Percentiles rank a stretch among this genome's conserved stretches.
Evolutionary conservation across 768 basidiomycete genomes (phyloP).

Genomic region (Dacryopinax spathularia): DNA sequence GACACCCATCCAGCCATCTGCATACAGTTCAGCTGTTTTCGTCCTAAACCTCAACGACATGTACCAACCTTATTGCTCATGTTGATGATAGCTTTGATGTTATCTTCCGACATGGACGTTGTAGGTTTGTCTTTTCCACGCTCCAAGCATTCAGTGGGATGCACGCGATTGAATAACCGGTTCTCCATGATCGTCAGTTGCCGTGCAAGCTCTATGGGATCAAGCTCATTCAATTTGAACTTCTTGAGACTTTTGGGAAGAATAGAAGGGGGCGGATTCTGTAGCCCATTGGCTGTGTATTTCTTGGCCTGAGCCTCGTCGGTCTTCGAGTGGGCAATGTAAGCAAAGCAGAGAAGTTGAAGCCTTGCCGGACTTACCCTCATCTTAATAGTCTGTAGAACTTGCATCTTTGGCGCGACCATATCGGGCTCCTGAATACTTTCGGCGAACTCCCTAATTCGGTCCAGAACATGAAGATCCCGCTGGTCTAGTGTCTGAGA

Average conservation of each 20-base stretch:
- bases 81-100: slow-evolving; percentile 75
- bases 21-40: background rate
- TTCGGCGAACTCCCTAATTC: slow-evolving; percentile 62
- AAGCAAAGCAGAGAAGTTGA: background rate
- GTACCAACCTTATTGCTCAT: slow-evolving; percentile 65
- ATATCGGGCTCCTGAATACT: slow-evolving; percentile 20
- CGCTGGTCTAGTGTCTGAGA: slow-evolving; percentile 75
- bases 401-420: background rate
- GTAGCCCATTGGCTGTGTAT: background rate
- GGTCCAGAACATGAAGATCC: slow-evolving; percentile 64
- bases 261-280: slow-evolving; percentile 61
- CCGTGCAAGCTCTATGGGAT: slow-evolving; percentile 77
- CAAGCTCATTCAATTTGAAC: slow-evolving; percentile 72
- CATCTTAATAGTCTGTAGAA: background rate
- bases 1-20: slow-evolving; percentile 92
- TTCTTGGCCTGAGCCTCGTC: background rate
- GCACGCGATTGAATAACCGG: slow-evolving; percentile 71
- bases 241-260: slow-evolving; percentile 53
- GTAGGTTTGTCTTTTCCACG: slow-evolving; percentile 43
- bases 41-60: background rate
- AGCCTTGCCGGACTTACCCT: background rate
- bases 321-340: background rate
- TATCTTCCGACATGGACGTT: slow-evolving; percentile 35
- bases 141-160: slow-evolving; percentile 78
- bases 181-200: slow-evolving; percentile 90